Evolutionary conservation across 2,329 filamentous ascomycete species (phyloP).

Genomic region (Trichocomaceae sp.): DNA sequence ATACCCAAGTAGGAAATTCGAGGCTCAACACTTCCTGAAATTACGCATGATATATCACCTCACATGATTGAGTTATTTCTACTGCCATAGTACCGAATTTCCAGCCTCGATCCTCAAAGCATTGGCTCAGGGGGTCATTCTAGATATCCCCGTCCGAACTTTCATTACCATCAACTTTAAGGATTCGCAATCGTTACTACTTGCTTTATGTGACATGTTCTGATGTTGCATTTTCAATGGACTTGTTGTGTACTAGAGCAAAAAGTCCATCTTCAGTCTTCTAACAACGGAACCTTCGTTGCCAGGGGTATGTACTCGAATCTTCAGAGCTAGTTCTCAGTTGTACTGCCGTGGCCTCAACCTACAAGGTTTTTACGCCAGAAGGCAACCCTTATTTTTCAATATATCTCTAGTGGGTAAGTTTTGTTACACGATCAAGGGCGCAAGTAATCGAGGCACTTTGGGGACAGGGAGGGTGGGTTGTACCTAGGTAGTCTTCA

Average conservation of each 20-base stretch:
- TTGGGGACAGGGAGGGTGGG: no score
- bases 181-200: not conserved
- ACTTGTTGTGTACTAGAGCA: not conserved
- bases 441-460: no score
- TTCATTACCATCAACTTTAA: not conserved
- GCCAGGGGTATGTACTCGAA: not conserved
- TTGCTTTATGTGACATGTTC: not conserved
- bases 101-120: no score
- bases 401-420: no score
- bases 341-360: not conserved
- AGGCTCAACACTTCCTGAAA: no score
- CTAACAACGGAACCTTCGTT: not conserved
- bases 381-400: no score
- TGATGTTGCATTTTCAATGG: not conserved
- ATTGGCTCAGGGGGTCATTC: not conserved
- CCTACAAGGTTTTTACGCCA: not conserved
- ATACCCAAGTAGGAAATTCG: no score
- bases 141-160: not conserved
- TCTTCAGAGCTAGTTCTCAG: not conserved
- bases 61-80: no score
- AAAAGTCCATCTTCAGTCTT: not conserved
- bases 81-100: no score
- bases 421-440: no score
- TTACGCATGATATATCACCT: no score
- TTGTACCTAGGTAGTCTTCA: no score